Base-by-base conservation (phyloP, 257 asterid genomes). In the Scutellaria barbata region DNA sequence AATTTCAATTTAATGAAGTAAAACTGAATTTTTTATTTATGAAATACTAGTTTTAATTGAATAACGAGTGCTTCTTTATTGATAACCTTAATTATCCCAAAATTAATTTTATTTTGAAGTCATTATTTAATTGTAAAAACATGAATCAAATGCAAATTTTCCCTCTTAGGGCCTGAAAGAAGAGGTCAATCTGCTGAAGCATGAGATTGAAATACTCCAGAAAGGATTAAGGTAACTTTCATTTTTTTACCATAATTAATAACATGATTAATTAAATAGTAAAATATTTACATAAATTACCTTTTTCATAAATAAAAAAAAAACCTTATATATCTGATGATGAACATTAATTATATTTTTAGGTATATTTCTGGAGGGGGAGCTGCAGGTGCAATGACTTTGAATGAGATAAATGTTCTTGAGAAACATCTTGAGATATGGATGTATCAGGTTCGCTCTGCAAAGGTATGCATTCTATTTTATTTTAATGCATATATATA, bases 311-410 rank as follows among this genome's bases (percentile, higher is more conserved):
- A 13, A 6, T 42, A 53, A 42, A 22, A 13, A 45, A 54, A 0
- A 30, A 30, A 30, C 1, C 30, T 1, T 3, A 25, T 25, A 25
- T 25, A 1, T 25, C 4, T 30, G 5, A 30, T 30, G 35, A 30
- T 30, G 35, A 30, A 30, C 4, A 30, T 30, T 30, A 30, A 2
- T 17, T 9, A 4, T n/a, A 6, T 16, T 42, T 58, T 6, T 9
- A 92, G 98, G 83, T 92, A 74, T 79, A 85, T 90, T 66, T 81
- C 80, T 68, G 96, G 95, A 72, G 97, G 96, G 68, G 96, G 88
- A 50, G 52, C 80, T 70, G 86, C 81, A 61, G 92, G 94, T 68
- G 72, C 98, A 46, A 85, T 88, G 95, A 71, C 85, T 67, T 66
- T 88, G 73, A 85, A 78, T 50, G 96, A 92, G 63, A 66, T 92